Percentiles rank a stretch among this genome's conserved stretches.
These are phyloP conservation scores for Colletotrichum plurivorum DNA, from an alignment of 2,329 filamentous ascomycete genomes.

Conservation along the genomic window DNA sequence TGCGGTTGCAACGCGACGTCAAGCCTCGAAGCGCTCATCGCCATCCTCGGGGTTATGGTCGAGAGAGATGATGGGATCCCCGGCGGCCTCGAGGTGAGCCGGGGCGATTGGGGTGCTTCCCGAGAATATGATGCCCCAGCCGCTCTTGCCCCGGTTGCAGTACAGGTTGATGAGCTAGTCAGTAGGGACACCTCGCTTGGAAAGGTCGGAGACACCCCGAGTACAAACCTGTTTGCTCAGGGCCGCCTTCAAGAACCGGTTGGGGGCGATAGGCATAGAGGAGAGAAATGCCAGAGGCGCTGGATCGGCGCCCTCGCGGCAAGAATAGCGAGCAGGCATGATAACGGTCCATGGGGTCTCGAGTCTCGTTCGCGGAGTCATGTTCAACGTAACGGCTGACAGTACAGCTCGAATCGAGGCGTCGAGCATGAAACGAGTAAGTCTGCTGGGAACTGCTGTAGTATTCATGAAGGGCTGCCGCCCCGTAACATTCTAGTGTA, in stretches of 20 bases:
- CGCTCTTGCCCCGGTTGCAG: constrained; percentile 56
- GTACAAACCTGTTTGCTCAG: constrained; percentile 76
- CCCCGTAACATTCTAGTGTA: no score
- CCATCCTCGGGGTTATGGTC: constrained; percentile 64
- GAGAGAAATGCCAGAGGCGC: constrained; percentile 59
- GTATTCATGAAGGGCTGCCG: no score
- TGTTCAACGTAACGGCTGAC: neutral
- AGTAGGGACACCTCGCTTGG: constrained; percentile 60
- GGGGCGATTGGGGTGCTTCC: constrained; percentile 77
- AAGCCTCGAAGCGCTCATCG: constrained; percentile 73
- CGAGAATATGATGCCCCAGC: constrained; percentile 68
- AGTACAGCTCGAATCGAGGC: neutral
- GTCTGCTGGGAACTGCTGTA: no score
- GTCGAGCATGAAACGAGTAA: neutral
- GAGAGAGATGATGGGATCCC: constrained; percentile 71
- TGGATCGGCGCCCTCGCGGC: neutral
- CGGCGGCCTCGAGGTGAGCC: constrained; percentile 68
- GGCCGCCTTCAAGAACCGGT: constrained; percentile 76
- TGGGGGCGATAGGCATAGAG: constrained; percentile 68
- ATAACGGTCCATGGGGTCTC: neutral
- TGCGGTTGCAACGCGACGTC: constrained; percentile 66
- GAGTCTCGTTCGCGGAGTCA: neutral
- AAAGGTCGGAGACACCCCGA: constrained; percentile 68
- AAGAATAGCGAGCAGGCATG: neutral
- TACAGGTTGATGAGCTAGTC: constrained; percentile 66